Evolutionary conservation across 345 rosid species (phyloP).

Genomic region (Geranium rotundifolium): DNA sequence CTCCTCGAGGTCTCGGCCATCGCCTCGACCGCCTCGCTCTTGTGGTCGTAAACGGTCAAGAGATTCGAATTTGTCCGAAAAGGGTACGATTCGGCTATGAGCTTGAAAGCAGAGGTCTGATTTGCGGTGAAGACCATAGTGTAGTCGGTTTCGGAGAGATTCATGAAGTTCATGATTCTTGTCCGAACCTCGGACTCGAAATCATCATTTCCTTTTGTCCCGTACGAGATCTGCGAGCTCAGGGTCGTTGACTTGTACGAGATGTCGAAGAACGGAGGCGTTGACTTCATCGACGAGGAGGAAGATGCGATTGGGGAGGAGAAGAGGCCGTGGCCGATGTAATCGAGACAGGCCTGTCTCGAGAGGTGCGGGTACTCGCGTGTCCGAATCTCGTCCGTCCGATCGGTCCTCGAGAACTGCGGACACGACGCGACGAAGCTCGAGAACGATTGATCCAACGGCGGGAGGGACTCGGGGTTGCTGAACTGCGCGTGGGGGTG

Average conservation of each 20-base stretch:
- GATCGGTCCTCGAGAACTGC: slow-evolving; percentile 33
- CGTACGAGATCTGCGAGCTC: slow-evolving; percentile 24
- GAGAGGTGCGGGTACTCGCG: slow-evolving; percentile 41
- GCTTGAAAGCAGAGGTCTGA: slow-evolving; percentile 65
- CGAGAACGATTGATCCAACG: slow-evolving; percentile 40
- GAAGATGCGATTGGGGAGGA: slow-evolving; percentile 26
- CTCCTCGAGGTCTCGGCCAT: slow-evolving; percentile 51
- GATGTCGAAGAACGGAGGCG: slow-evolving; percentile 31
- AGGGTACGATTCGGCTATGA: slow-evolving; percentile 60
- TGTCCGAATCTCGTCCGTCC: slow-evolving; percentile 54
- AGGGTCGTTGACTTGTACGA: slow-evolving; percentile 36
- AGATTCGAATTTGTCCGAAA: slow-evolving; percentile 42
- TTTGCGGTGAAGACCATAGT: slow-evolving; percentile 52
- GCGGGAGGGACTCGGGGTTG: slow-evolving; percentile 77
- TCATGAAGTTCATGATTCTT: slow-evolving; percentile 61
- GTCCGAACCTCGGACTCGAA: slow-evolving; percentile 34
- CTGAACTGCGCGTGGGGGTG: slow-evolving; percentile 41
- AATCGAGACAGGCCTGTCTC: slow-evolving; percentile 47
- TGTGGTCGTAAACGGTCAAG: slow-evolving; percentile 66
- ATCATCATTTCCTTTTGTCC: slow-evolving; percentile 28
- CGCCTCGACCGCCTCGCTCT: slow-evolving; percentile 50
- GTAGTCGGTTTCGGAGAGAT: slow-evolving; percentile 64
- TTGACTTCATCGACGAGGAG: slow-evolving; percentile 3
- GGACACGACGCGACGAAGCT: slow-evolving; percentile 41
- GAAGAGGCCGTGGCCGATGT: slow-evolving; percentile 63